Percentiles rank a stretch among this genome's conserved stretches.
phyloP scores from a whole-genome alignment of 1,284 basidiomycete genomes.

The Ceratobasidium sp. region DNA sequence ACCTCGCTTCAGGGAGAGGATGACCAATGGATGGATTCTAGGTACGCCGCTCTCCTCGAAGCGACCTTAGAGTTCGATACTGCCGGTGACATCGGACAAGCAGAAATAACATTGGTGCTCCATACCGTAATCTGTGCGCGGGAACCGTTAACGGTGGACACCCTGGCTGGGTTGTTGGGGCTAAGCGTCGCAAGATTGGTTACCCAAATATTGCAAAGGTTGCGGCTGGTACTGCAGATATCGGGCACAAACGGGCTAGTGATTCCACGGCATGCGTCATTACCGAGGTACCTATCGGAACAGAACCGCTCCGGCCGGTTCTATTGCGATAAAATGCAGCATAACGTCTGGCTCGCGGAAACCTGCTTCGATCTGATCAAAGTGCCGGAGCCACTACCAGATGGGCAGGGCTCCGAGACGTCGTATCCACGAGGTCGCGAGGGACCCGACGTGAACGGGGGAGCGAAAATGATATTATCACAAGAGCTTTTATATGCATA shows the following conservation, averaged over 20 bases:
- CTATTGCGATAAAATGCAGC: neutral
- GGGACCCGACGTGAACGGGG: no score
- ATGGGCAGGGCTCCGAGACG: no score
- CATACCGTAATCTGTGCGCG: slow-evolving; percentile 19
- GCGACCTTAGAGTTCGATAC: neutral
- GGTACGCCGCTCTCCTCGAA: neutral
- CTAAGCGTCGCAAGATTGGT: neutral
- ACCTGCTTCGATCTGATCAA: neutral
- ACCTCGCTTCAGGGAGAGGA: no score
- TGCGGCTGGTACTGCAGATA: slow-evolving; percentile 11
- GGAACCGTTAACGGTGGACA: slow-evolving; percentile 16
- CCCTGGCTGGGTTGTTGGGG: neutral
- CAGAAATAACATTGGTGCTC: neutral
- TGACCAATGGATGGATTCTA: neutral
- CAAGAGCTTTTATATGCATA: no score
- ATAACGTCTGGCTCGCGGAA: neutral
- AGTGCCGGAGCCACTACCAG: neutral
- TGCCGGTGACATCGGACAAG: neutral
- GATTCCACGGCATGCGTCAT: neutral
- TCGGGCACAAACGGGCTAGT: neutral
- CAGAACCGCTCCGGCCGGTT: neutral
- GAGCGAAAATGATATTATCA: no score
- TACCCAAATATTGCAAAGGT: neutral
- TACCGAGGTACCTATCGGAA: neutral
- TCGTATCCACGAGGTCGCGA: no score